A percentile compares a stretch with the other conserved stretches of the same genome.
Evolutionary conservation across 1,139 yeast species (phyloP).

Genomic region (Zygoascus meyerae): DNA sequence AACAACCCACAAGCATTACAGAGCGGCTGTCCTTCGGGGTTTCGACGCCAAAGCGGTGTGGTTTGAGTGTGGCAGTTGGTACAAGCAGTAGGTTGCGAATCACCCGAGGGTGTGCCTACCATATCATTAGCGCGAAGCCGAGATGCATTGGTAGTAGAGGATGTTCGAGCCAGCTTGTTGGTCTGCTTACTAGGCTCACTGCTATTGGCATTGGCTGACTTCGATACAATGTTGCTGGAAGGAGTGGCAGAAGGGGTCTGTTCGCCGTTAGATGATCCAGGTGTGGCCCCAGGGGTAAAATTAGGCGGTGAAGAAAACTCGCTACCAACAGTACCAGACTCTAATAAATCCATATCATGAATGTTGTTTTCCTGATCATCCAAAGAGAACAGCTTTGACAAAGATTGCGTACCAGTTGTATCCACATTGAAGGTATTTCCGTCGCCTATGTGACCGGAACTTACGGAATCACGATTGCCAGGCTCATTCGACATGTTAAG

Average conservation of each 20-base stretch:
- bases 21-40: slow-evolving; percentile 84
- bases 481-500: no score
- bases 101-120: slow-evolving; percentile 9
- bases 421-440: slow-evolving; percentile 2
- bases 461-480: background rate
- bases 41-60: slow-evolving; percentile 93
- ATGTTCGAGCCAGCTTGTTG: slow-evolving; percentile 19
- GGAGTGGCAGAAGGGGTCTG: slow-evolving; percentile 7
- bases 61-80: slow-evolving; percentile 89
- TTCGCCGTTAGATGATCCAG: slow-evolving; percentile 11
- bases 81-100: slow-evolving; percentile 40
- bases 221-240: slow-evolving; percentile 5
- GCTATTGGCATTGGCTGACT: background rate
- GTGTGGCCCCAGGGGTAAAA: slow-evolving; percentile 8
- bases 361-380: background rate
- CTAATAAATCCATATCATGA: slow-evolving; percentile 5
- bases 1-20: slow-evolving; percentile 96
- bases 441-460: background rate
- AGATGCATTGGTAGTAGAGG: slow-evolving; percentile 20
- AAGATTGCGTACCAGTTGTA: background rate
- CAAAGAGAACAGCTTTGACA: background rate
- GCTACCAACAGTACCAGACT: background rate
- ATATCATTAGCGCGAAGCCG: slow-evolving; percentile 13
- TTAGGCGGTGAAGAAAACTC: slow-evolving; percentile 9
- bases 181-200: slow-evolving; percentile 5